Conservation (phyloP, 345 rosid genomes). For the Rhodamnia rubescens region DNA sequence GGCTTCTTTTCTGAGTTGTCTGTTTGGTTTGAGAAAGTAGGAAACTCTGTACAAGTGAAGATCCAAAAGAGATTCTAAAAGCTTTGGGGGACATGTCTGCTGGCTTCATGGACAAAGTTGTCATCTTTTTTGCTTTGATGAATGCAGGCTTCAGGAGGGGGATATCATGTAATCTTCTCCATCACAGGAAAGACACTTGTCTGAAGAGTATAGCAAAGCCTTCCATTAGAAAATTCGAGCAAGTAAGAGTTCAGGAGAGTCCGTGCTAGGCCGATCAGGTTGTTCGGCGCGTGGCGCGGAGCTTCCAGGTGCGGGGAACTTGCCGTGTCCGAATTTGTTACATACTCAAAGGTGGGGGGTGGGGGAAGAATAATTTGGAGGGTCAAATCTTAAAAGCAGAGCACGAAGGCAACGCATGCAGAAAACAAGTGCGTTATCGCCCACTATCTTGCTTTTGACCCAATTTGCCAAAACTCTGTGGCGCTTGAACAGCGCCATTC, state of each 20-base stretch:
- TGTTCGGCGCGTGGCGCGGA: neutral
- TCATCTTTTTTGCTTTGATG: neutral
- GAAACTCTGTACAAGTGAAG: neutral
- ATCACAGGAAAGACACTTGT: neutral
- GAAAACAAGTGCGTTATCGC: neutral
- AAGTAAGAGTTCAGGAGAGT: neutral
- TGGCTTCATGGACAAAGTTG: neutral
- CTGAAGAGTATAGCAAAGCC: neutral
- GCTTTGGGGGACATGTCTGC: neutral
- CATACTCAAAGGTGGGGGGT: neutral
- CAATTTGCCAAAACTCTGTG: neutral
- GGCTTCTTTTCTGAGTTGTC: neutral
- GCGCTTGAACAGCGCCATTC: neutral
- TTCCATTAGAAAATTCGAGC: neutral
- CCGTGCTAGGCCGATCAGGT: neutral
- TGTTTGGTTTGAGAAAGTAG: neutral
- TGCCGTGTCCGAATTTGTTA: neutral
- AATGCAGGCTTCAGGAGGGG: neutral
- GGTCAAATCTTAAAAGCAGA: neutral
- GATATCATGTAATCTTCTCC: neutral
- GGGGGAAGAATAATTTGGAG: neutral
- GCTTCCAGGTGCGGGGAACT: neutral
- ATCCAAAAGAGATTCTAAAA: neutral
- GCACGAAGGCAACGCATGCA: neutral
- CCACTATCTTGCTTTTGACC: neutral